Percentiles rank a stretch among this genome's conserved stretches.
phyloP scores from a whole-genome alignment of 345 rosid genomes.

The Eucalyptus brandiana region DNA sequence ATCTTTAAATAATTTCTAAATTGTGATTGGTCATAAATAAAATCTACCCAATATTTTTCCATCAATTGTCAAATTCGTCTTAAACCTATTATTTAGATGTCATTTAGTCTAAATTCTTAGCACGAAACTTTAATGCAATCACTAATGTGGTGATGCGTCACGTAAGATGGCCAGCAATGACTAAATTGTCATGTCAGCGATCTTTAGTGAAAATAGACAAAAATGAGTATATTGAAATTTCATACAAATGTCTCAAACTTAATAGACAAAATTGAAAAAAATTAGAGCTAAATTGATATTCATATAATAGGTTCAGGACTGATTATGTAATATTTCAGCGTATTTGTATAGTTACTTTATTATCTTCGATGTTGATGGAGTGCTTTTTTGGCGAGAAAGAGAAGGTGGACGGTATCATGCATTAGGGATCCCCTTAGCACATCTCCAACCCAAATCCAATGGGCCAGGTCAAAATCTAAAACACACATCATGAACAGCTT shows the following conservation, averaged over 20 bases:
- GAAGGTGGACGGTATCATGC: not conserved
- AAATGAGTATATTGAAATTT: not conserved
- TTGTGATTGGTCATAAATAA: not conserved
- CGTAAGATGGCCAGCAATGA: too few species aligned
- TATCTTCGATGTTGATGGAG: not conserved
- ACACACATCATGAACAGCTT: not conserved
- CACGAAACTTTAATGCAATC: not conserved
- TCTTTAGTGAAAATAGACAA: not conserved
- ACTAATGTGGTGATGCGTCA: not conserved
- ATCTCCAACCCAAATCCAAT: not conserved
- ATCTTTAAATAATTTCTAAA: not conserved
- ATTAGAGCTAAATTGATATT: not conserved
- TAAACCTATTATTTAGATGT: not conserved
- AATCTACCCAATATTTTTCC: not conserved
- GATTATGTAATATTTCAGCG: not conserved
- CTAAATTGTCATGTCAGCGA: not conserved
- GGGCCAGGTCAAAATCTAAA: not conserved
- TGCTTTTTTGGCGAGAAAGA: not conserved
- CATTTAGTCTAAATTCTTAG: not conserved
- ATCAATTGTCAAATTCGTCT: not conserved
- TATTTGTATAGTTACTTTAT: not conserved
- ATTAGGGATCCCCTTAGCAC: too few species aligned
- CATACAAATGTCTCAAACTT: accelerated
- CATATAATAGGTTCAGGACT: not conserved
- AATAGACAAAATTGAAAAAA: not conserved